These are phyloP conservation scores for Batrachochytrium dendrobatidis DNA, from an alignment of 371 early-diverging fungal genomes.

Conservation along the genomic window DNA sequence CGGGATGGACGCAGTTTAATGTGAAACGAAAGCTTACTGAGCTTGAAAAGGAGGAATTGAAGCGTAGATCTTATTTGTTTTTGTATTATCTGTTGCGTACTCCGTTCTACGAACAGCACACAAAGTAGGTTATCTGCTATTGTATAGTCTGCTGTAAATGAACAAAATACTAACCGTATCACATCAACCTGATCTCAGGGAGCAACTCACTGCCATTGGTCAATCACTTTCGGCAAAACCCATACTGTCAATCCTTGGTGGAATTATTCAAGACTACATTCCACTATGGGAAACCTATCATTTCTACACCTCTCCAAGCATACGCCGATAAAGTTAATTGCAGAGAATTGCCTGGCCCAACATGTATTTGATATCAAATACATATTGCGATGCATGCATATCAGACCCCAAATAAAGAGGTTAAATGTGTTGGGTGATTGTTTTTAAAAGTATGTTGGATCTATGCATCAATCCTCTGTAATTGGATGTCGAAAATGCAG, in stretches of 20 bases:
- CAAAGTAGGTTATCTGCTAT: slow-evolving; percentile 48
- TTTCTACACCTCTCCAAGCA: slow-evolving; percentile 41
- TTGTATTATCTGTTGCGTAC: slow-evolving; percentile 75
- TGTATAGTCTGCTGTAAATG: background rate
- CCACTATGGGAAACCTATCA: slow-evolving; percentile 90
- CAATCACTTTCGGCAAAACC: slow-evolving; percentile 1
- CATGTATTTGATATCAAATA: no score
- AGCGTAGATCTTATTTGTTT: slow-evolving; percentile 60
- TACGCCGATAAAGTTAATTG: no score
- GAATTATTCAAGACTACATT: slow-evolving; percentile 61
- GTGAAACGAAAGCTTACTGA: slow-evolving; percentile 13
- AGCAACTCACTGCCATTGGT: background rate
- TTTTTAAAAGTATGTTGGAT: no score
- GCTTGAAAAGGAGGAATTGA: slow-evolving; percentile 72
- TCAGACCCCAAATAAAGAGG: no score
- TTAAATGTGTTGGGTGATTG: no score
- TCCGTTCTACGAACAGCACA: slow-evolving; percentile 75
- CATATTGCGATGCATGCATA: no score
- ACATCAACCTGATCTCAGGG: no score
- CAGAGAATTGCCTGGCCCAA: no score
- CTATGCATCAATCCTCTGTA: no score
- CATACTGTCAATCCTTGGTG: slow-evolving; percentile 2
- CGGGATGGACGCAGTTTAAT: background rate
- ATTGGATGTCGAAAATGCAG: no score
- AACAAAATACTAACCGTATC: no score